Evolutionary conservation across 2,329 filamentous ascomycete genomes (phyloP).

Genomic region (Penicillium griseofulvum): DNA sequence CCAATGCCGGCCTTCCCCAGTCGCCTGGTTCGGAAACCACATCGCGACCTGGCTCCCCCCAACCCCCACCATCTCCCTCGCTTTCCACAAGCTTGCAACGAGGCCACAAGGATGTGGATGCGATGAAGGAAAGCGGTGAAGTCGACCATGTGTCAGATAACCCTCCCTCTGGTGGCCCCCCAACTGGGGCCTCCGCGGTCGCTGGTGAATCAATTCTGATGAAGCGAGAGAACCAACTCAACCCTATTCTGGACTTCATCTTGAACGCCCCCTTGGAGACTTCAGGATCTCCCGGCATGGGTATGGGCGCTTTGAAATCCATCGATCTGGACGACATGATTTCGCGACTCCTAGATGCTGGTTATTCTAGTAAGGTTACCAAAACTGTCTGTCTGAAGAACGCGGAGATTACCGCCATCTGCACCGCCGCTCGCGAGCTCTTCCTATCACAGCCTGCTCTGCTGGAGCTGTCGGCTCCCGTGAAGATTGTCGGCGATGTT

Average conservation of each 20-base stretch:
- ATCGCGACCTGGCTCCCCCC: conserved; percentile 50
- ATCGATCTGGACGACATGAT: conserved; percentile 98
- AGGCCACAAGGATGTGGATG: conserved; percentile 73
- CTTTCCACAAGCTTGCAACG: conserved; percentile 70
- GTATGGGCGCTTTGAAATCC: conserved; percentile 86
- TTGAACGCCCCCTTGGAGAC: conserved; percentile 42
- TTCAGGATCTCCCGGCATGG: conserved; percentile 60
- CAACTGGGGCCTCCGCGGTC: conserved; percentile 59
- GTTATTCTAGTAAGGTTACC: conserved; percentile 93
- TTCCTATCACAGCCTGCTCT: conserved; percentile 90
- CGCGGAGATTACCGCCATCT: conserved; percentile 93
- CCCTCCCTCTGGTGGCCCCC: conserved; percentile 66
- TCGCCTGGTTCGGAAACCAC: conserved; percentile 46
- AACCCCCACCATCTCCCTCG: conserved; percentile 79
- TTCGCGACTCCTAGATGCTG: conserved; percentile 86
- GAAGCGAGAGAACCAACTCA: conserved; percentile 70
- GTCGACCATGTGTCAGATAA: conserved; percentile 93
- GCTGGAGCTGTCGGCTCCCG: conserved; percentile 85
- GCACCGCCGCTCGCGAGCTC: conserved; percentile 80
- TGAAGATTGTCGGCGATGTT: conserved; percentile 97
- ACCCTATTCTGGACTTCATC: conserved; percentile 59
- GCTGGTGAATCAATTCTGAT: conserved; percentile 89
- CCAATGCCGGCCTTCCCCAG: conserved; percentile 29
- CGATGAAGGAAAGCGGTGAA: conserved; percentile 81
- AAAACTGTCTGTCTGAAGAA: conserved; percentile 98